Evolutionary conservation across 108 stramenopile species (phyloP).

Genomic region (Epithemia pelagica): DNA sequence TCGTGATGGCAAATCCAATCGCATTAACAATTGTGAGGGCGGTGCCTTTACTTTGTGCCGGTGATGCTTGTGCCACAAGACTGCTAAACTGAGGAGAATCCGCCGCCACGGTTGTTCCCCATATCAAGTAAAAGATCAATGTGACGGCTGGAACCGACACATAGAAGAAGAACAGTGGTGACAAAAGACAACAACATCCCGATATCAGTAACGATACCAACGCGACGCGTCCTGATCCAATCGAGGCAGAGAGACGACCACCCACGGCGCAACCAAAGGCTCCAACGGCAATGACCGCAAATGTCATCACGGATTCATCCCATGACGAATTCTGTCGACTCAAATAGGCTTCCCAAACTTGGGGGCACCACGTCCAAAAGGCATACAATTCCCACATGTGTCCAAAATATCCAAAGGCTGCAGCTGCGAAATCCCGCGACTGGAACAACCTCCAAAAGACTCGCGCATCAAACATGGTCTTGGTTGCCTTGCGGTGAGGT

Average conservation of each 20-base stretch:
- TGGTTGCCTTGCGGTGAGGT: conserved; percentile 13
- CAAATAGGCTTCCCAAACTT: conserved; percentile 15
- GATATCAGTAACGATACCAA: conserved; percentile 7
- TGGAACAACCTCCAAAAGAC: conserved; percentile 10
- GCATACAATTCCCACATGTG: conserved; percentile 48
- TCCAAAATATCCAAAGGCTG: conserved; percentile 34
- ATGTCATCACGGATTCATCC: conserved; percentile 12
- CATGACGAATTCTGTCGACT: neutral
- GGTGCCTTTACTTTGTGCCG: conserved; percentile 21
- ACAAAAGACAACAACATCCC: conserved; percentile 10
- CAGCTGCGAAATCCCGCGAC: conserved; percentile 9
- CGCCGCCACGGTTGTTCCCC: conserved; percentile 33
- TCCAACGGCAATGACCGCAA: conserved; percentile 21
- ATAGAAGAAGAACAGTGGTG: conserved; percentile 9
- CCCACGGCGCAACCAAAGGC: conserved; percentile 17
- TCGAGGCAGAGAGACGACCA: conserved; percentile 3
- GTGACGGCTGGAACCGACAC: conserved; percentile 4
- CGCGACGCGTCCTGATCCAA: conserved; percentile 18
- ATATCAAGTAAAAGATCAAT: conserved; percentile 16
- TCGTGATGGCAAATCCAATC: conserved; percentile 30
- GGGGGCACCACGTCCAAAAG: conserved; percentile 30
- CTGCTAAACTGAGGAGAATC: conserved; percentile 37
- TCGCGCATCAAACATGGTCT: conserved; percentile 11
- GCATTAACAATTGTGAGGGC: conserved; percentile 28
- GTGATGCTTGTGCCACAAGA: conserved; percentile 17